A percentile compares a stretch with the other conserved stretches of the same genome.
Conservation (phyloP, 2,329 filamentous ascomycete species). For the Ophiocordyceps camponoti-floridani region DNA sequence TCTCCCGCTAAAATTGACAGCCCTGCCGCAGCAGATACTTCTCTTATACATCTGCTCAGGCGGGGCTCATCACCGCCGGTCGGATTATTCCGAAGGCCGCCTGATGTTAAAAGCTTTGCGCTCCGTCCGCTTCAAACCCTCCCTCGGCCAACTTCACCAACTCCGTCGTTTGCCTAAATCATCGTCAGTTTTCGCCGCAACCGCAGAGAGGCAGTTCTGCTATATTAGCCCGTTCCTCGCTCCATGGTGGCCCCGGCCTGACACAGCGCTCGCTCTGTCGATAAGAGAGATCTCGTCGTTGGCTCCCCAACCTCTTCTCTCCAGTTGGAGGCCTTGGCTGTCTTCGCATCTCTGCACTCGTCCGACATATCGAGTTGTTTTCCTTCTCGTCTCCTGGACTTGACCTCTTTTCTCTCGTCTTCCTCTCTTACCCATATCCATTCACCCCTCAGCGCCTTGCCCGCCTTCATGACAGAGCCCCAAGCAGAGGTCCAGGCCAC, state of each 20-base stretch:
- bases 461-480: slow-evolving; percentile 25
- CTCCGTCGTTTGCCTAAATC: background rate
- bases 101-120: background rate
- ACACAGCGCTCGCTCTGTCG: background rate
- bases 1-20: background rate
- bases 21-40: background rate
- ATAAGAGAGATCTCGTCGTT: background rate
- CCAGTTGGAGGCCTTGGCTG: background rate
- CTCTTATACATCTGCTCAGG: background rate
- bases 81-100: background rate
- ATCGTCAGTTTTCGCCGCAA: background rate
- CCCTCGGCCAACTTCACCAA: background rate
- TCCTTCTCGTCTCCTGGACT: no score
- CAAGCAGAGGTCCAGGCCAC: slow-evolving; percentile 31
- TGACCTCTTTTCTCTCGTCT: slow-evolving; percentile 2
- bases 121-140: background rate
- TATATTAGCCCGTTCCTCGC: background rate
- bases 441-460: background rate
- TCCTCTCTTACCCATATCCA: background rate
- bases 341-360: background rate
- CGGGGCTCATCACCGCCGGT: background rate
- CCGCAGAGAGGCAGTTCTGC: background rate
- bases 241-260: background rate
- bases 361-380: no score
- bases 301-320: background rate